phyloP scores from a whole-genome alignment of 352 stramenopile genomes.

The Blastocystis sp. region DNA sequence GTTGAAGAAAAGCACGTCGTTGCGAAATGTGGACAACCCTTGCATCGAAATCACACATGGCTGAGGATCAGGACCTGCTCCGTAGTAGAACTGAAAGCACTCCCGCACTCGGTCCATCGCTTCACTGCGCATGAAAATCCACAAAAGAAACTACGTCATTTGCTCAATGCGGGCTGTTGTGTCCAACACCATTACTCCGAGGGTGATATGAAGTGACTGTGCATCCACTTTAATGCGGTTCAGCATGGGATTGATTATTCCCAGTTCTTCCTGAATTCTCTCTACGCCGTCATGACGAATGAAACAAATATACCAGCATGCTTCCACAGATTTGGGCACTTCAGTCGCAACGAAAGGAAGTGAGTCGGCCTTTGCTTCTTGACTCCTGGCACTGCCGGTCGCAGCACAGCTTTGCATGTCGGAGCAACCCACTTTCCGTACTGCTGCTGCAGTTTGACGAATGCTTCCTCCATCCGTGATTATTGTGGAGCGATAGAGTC shows the following conservation, averaged over 20 bases:
- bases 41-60: not conserved
- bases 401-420: not conserved
- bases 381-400: too few relatives aligned
- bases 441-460: not conserved
- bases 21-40: not conserved
- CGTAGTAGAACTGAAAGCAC: not conserved
- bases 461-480: not conserved
- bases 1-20: slow-evolving; percentile 27
- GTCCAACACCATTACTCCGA: not conserved
- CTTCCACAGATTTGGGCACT: not conserved
- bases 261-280: slow-evolving; percentile 12
- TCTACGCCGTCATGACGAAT: not conserved
- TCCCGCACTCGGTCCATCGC: not conserved
- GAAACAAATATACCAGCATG: not conserved
- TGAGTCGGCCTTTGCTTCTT: slow-evolving; percentile 11
- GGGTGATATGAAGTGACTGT: not conserved
- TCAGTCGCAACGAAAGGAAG: slow-evolving; percentile 14
- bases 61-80: not conserved
- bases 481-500: not conserved
- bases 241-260: not conserved
- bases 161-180: not conserved
- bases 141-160: not conserved
- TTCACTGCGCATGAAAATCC: not conserved
- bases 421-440: not conserved
- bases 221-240: not conserved